Evolutionary conservation across 495 filamentous ascomycete genomes (phyloP).

Genomic region (Cenococcum geophilum): DNA sequence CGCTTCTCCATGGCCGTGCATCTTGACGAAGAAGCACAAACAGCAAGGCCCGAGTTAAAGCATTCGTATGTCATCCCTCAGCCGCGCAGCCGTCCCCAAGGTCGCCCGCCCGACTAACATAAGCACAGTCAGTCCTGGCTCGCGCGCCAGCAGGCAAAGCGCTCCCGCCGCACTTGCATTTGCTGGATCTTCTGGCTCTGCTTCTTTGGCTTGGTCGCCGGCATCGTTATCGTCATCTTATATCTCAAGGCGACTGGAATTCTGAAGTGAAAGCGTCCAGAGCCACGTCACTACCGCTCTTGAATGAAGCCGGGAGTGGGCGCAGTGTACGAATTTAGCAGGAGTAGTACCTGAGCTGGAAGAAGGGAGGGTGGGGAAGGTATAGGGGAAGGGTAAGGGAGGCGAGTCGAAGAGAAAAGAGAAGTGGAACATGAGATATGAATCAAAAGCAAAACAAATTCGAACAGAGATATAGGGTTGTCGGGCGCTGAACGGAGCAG

Average conservation of each 20-base stretch:
- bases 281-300: neutral
- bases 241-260: conserved; percentile 34
- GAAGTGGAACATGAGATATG: neutral
- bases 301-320: neutral
- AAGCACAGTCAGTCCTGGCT: conserved; percentile 41
- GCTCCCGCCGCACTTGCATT: conserved; percentile 33
- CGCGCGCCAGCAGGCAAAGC: conserved; percentile 37
- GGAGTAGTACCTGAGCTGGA: neutral
- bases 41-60: conserved; percentile 32
- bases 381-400: neutral
- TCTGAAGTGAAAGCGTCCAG: neutral
- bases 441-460: neutral
- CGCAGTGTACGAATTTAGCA: neutral
- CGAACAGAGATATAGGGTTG: neutral
- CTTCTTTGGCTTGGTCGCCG: conserved; percentile 38
- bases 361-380: neutral
- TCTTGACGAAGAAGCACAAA: conserved; percentile 34
- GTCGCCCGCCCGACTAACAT: conserved; percentile 12
- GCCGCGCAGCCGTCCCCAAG: neutral
- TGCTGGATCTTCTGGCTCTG: conserved; percentile 41
- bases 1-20: conserved; percentile 58
- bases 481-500: neutral
- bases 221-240: conserved; percentile 35
- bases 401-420: neutral
- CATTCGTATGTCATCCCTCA: conserved; percentile 35